Evolutionary conservation across 805 yeast genomes (phyloP), one percentile per base, ranked within the genome.

Genomic region (Candida patagonica): DNA sequence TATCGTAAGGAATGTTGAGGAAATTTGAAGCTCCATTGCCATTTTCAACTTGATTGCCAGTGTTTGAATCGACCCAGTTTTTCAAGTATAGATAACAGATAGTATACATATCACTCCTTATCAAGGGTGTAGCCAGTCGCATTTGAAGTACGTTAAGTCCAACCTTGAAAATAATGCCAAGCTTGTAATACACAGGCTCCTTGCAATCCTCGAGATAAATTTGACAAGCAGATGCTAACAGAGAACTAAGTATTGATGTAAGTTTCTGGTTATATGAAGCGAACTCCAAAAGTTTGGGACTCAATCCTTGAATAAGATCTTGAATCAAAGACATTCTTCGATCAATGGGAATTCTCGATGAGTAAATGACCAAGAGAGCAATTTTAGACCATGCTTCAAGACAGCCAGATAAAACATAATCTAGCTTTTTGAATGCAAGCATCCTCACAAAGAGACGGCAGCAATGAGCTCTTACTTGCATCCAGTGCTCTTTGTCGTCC

Each of bases 341-440:
- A 6, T 60, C 51, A 0, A 67, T 52, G 5, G 65, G 58, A 41
- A 76, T 59, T n/a, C 63, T 63, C 7, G 76, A 77, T 56, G 79
- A 87, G 4, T 76, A 67, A 4, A 84, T 76, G 33, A 85, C 60
- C 3, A 86, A 75, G 45, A 86, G 85, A 19, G 85, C 77, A 37
- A 88, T 59, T 48, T 78, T 80, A 17, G 79, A 78, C 97, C 97
- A 89, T 0, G 94, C 73, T 52, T 79, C 85, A 22, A 89, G 61
- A 42, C 80, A 74, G 10, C 70, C 22, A 25, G 23, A 20, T 8
- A 15, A 27, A 22, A 23, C 24, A 4, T 15, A 20, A 15, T 29
- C 31, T 15, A 29, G 6, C 31, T 29, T 29, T 15, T 20, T 29
- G 20, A 15, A 15, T n/a, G 31, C 6, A 12, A 17, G 31, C 15